phyloP scores from a whole-genome alignment of 345 rosid species.

The Brassica nigra region DNA sequence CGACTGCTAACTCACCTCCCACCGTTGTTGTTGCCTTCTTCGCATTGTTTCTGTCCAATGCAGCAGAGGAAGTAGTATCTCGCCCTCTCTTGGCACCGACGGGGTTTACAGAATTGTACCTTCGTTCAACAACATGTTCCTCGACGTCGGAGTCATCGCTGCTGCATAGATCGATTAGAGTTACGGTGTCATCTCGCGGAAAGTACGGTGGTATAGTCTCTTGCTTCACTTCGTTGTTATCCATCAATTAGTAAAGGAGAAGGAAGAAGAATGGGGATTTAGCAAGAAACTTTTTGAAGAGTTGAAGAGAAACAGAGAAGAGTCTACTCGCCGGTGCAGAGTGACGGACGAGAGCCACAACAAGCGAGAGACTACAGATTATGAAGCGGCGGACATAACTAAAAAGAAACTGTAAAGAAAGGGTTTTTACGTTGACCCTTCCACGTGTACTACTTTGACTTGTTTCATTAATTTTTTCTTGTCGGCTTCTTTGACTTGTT shows the following conservation, averaged over 20 bases:
- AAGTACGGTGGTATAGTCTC: neutral
- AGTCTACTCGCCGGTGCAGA: neutral
- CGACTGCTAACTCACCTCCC: conserved; percentile 41
- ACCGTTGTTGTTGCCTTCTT: conserved; percentile 14
- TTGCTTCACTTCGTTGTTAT: neutral
- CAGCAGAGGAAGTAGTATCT: conserved; percentile 26
- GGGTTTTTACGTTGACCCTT: neutral
- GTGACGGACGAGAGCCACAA: neutral
- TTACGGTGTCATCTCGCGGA: neutral
- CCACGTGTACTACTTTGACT: neutral
- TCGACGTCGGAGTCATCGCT: conserved; percentile 44
- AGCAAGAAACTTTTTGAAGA: neutral
- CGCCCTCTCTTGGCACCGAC: conserved; percentile 37
- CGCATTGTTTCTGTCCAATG: conserved; percentile 33
- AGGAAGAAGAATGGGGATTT: neutral
- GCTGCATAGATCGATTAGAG: neutral
- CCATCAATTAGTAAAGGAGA: neutral
- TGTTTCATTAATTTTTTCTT: neutral
- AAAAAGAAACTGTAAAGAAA: neutral
- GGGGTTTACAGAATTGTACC: neutral
- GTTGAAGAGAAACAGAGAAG: too few relatives aligned
- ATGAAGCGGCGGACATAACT: neutral
- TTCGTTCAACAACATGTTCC: neutral
- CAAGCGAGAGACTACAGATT: neutral
- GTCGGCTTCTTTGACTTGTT: neutral